These are phyloP conservation scores for Avena atlantica DNA, from an alignment of 176 grass and related monocot genomes.

Conservation along the genomic window DNA sequence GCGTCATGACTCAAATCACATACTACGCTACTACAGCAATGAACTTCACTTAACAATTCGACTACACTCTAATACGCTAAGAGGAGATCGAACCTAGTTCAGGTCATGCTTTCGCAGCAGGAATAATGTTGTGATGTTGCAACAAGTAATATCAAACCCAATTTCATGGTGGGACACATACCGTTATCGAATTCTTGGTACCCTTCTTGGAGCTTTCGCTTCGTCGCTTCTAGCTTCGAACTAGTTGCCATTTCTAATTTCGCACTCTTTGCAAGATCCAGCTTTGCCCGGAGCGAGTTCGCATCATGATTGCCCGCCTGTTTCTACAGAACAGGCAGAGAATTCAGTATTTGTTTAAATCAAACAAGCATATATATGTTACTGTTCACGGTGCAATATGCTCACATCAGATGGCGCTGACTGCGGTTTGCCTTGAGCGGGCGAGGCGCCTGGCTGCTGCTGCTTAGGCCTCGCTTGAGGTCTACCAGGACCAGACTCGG, in stretches of 20 bases:
- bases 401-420: slow-evolving; percentile 53
- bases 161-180: not conserved
- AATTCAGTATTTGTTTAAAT: not conserved
- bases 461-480: slow-evolving; percentile 49
- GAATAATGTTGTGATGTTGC: not conserved
- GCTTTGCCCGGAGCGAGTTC: slow-evolving; percentile 54
- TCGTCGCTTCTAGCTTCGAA: slow-evolving; percentile 55
- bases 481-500: slow-evolving; percentile 49
- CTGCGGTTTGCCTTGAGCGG: slow-evolving; percentile 46
- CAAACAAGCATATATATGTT: not conserved
- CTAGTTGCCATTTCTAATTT: slow-evolving; percentile 36
- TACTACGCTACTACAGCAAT: not conserved
- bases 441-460: slow-evolving; percentile 29
- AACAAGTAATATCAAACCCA: not conserved
- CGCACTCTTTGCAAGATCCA: slow-evolving; percentile 55
- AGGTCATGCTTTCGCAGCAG: not conserved
- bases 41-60: no score
- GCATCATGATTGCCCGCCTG: slow-evolving; percentile 8
- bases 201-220: slow-evolving; percentile 72
- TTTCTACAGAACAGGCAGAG: slow-evolving; percentile 22
- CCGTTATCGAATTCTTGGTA: slow-evolving; percentile 78
- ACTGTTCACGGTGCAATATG: not conserved
- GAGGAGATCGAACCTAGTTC: not conserved
- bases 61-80: not conserved
- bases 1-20: not conserved